Percentiles rank a stretch among this genome's conserved stretches.
Evolutionary conservation across 2,329 filamentous ascomycete genomes (phyloP).

Genomic region (Colletotrichum truncatum): DNA sequence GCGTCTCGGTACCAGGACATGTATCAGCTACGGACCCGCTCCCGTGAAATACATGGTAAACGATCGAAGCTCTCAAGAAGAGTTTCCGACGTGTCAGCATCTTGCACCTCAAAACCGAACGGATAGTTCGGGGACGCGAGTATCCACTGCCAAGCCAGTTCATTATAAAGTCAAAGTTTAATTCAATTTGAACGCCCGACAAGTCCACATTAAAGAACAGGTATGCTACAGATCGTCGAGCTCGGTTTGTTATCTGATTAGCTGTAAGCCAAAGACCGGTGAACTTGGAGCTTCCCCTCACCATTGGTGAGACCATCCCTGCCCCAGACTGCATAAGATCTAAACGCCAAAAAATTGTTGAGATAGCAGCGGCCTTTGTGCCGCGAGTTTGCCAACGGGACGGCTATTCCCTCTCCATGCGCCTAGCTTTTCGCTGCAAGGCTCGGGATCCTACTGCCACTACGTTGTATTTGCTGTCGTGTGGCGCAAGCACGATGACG

Average conservation of each 20-base stretch:
- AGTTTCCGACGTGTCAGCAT: not conserved
- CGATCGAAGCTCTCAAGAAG: not conserved
- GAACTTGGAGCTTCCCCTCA: not conserved
- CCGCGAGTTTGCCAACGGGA: not conserved
- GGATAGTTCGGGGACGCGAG: not conserved
- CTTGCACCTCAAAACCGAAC: not conserved
- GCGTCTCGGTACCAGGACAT: too few species aligned
- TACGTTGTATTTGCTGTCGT: too few species aligned
- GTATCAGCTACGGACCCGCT: too few species aligned
- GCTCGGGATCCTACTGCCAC: constrained; percentile 2
- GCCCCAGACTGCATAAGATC: not conserved
- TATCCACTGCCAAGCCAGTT: not conserved
- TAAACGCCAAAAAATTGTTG: not conserved
- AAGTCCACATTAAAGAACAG: not conserved
- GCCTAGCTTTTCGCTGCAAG: not conserved
- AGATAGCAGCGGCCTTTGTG: not conserved
- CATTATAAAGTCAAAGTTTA: not conserved
- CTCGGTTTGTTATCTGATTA: too few species aligned
- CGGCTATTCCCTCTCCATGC: not conserved
- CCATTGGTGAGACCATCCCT: not conserved
- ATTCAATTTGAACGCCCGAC: not conserved
- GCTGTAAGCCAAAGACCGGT: too few species aligned
- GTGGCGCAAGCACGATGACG: not conserved
- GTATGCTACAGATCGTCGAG: too few species aligned
- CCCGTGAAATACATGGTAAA: too few species aligned